Base-by-base conservation (phyloP, 441 rosid species). In the Corymbia citriodora region DNA sequence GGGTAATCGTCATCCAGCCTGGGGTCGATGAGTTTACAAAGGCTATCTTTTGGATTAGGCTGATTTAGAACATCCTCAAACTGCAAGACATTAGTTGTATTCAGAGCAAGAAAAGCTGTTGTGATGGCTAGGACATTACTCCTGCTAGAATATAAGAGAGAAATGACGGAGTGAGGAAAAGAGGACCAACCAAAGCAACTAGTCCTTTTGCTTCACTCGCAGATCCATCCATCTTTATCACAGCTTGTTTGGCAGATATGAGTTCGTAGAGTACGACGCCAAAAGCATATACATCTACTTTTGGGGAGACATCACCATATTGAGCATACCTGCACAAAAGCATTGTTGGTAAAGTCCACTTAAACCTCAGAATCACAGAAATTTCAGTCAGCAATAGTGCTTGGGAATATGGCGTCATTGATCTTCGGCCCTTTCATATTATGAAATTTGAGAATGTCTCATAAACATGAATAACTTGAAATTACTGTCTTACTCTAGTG, bases 221-320 rank as follows among this genome's bases (percentile, higher is more conserved):
- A 18, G 96, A 68, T 86, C 90, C 94, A 31, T 89, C 94, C 23
- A 59, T 27, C 94, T 94, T 98, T 90, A 97, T 96, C 54, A 97
- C 96, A n/a, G 99, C 99, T 70, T 94, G 96, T 91, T 97, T 98
- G 7, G 98, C 99, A 25, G 99, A 97, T 40, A 98, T 96, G 90
- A 98, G 97, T 90, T 98, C 99, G 85, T 96, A 98, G 17, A 98
- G 98, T 45, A 98, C 98, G 72, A 98, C 99, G 74, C 99, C 99
- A 57, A 98, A 96, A 48, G 99, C 99, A 89, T 94, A 98, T 21
- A 98, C 99, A 93, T 98, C 99, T 33, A 96, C 94, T 90, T 98
- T 98, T 8, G 99, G 94, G 91, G 99, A 97, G 87, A 97, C 98
- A 89, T 97, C 99, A 48, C 99, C 99, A 88, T 97, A 97, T 52